phyloP scores from a whole-genome alignment of 306 rosid species.

The Fragaria ananassa region DNA sequence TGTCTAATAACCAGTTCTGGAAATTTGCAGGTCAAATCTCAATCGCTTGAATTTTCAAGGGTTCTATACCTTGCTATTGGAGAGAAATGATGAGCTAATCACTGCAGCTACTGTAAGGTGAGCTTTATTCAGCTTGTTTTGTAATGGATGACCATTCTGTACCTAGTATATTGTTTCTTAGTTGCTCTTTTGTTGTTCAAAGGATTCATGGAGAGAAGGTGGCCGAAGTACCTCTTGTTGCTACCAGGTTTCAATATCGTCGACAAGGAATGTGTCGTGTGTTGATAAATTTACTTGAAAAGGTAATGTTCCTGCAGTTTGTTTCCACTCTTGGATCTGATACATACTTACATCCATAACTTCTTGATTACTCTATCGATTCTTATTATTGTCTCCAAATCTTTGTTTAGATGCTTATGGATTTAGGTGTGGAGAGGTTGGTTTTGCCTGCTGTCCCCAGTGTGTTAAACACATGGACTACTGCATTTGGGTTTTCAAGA shows the following conservation, averaged over 20 bases:
- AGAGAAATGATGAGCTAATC: constrained; percentile 69
- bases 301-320: constrained; percentile 38
- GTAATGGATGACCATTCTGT: constrained; percentile 3
- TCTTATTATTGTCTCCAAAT: constrained; percentile 4
- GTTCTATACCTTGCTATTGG: constrained; percentile 70
- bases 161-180: constrained; percentile 10
- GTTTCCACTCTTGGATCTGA: background rate
- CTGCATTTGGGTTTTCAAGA: constrained; percentile 63
- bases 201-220: constrained; percentile 76
- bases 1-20: constrained; percentile 16
- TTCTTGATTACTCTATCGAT: background rate
- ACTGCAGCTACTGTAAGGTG: constrained; percentile 80
- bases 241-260: constrained; percentile 69
- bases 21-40: constrained; percentile 61
- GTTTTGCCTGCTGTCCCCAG: constrained; percentile 80
- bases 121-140: constrained; percentile 17
- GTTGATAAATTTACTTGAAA: constrained; percentile 78
- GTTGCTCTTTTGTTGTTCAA: constrained; percentile 20
- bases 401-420: constrained; percentile 55
- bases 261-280: constrained; percentile 82
- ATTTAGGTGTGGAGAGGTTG: constrained; percentile 73
- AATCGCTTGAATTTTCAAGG: constrained; percentile 75
- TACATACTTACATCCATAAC: background rate
- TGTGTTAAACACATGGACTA: constrained; percentile 72
- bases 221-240: constrained; percentile 87